Base-by-base conservation (phyloP, 2,329 filamentous ascomycete species). In the Teratosphaeria zuluensis region DNA sequence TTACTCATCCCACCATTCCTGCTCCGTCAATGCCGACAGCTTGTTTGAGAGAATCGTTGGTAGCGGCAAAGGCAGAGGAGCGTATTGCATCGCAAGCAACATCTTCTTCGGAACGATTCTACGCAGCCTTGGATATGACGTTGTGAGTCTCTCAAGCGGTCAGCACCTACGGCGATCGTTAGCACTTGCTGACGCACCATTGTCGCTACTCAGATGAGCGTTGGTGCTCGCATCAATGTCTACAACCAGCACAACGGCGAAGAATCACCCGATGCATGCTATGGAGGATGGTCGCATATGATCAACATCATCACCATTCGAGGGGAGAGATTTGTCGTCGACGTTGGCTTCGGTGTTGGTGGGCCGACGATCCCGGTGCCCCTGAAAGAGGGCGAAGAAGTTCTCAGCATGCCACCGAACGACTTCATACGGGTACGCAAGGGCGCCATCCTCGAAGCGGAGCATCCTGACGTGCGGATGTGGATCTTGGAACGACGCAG, bases 281-380 rank as follows among this genome's bases (percentile, higher is more conserved):
- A 55, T 53, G 60, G 59, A 14, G 64, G 62, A n/a, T 74, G 72
- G 66, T 65, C 65, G 21, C 76, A 78, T 61, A 74, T 76, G 69
- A 63, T 76, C 46, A 77, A 76, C 57, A 67, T 78, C 21, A 70
- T 78, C n/a, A 74, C 66, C 1, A 62, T 88, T 35, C 68, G 75
- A 24, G 72, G 75, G 5, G 74, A 74, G 46, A 73, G 76, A 56
- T 85, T 80, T 70, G 73, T 81, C 66, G 72, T 84, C 9, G 86
- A 89, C 66, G 82, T 86, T 16, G 83, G 80, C 1, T 88, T 88
- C 65, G 86, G 86, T 53, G 81, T 81, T 16, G 81, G 85, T 63
- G 81, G 82, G 9, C 76, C 84, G 2, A 85, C 81, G 1, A 72
- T 72, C 16, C 84, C 86, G 3, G 70, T 88, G 52, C 78, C 77